phyloP scores from a whole-genome alignment of 495 filamentous ascomycete species.

The Rhypophila decipiens region DNA sequence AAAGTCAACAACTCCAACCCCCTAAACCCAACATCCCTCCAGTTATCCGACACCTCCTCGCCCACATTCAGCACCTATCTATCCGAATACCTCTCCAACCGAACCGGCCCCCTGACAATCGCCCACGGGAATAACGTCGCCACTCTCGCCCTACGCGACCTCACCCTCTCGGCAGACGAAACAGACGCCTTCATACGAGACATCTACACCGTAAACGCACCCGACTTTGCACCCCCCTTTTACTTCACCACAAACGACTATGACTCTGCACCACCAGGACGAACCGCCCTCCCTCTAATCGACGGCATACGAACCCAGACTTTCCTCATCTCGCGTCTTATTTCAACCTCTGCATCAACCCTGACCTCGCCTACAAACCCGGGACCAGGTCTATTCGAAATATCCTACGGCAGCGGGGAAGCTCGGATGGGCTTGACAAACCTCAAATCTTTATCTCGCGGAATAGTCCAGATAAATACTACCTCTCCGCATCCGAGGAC shows the following conservation, averaged over 20 bases:
- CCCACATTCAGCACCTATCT: slow-evolving; percentile 24
- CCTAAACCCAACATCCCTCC: slow-evolving; percentile 3
- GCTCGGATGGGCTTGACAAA: slow-evolving; percentile 21
- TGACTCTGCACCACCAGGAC: background rate
- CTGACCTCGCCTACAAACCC: too few species aligned
- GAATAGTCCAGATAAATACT: slow-evolving; percentile 28
- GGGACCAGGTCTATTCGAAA: slow-evolving; percentile 14
- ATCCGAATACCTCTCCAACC: slow-evolving; percentile 26
- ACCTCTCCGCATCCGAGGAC: slow-evolving; percentile 22
- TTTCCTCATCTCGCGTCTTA: slow-evolving; percentile 18
- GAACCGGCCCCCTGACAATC: slow-evolving; percentile 25
- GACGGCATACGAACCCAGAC: slow-evolving; percentile 25
- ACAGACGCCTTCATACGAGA: slow-evolving; percentile 14
- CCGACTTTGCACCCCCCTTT: slow-evolving; percentile 20
- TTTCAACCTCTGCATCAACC: slow-evolving; percentile 1
- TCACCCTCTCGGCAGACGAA: slow-evolving; percentile 13
- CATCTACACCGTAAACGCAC: slow-evolving; percentile 18
- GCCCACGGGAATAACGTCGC: slow-evolving; percentile 19
- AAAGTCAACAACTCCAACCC: slow-evolving; percentile 9
- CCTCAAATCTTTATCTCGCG: slow-evolving; percentile 29
- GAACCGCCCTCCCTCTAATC: slow-evolving; percentile 6
- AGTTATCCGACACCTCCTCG: slow-evolving; percentile 23
- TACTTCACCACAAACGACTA: slow-evolving; percentile 1
- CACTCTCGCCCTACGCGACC: slow-evolving; percentile 21
- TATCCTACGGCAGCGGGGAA: slow-evolving; percentile 18